A percentile compares a stretch with the other conserved stretches of the same genome.
Evolutionary conservation across 495 filamentous ascomycete genomes (phyloP).

Genomic region (Penicillium lividum): DNA sequence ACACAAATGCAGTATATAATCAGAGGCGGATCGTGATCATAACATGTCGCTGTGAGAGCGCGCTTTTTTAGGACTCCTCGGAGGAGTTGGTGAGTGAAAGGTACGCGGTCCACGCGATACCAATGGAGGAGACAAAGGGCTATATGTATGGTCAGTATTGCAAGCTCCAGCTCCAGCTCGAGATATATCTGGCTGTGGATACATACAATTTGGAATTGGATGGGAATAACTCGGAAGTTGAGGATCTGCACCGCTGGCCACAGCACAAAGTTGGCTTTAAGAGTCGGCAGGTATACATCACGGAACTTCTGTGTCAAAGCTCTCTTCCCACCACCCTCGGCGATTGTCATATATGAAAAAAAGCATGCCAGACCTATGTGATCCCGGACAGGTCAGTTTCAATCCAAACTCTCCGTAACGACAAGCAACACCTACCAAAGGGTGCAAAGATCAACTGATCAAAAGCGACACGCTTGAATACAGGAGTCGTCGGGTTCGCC

Average conservation of each 20-base stretch:
- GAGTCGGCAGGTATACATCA: constrained; percentile 87
- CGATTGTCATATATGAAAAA: constrained; percentile 95
- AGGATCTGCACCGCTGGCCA: constrained; percentile 97
- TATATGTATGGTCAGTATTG: constrained; percentile 34
- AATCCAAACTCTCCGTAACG: not conserved
- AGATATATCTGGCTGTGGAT: not conserved
- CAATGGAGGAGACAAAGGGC: constrained; percentile 95
- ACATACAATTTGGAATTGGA: constrained; percentile 96
- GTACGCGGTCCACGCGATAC: constrained; percentile 99
- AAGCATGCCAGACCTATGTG: constrained; percentile 75
- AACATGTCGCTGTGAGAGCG: constrained; percentile 5
- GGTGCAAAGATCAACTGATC: constrained; percentile 98
- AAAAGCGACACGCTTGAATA: constrained; percentile 84
- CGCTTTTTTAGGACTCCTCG: constrained; percentile 55
- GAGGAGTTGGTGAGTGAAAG: constrained; percentile 91
- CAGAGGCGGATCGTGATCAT: constrained; percentile 4
- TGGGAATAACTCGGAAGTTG: constrained; percentile 92
- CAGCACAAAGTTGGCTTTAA: constrained; percentile 94
- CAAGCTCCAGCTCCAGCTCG: not conserved
- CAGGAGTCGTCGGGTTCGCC: constrained; percentile 67
- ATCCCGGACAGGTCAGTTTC: constrained; percentile 14
- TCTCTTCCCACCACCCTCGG: constrained; percentile 85
- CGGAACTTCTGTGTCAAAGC: constrained; percentile 82
- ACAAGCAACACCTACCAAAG: constrained; percentile 56
- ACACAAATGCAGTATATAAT: constrained; percentile 14